These are phyloP conservation scores for Conringia planisiliqua DNA, from an alignment of 345 rosid species.

Conservation along the genomic window DNA sequence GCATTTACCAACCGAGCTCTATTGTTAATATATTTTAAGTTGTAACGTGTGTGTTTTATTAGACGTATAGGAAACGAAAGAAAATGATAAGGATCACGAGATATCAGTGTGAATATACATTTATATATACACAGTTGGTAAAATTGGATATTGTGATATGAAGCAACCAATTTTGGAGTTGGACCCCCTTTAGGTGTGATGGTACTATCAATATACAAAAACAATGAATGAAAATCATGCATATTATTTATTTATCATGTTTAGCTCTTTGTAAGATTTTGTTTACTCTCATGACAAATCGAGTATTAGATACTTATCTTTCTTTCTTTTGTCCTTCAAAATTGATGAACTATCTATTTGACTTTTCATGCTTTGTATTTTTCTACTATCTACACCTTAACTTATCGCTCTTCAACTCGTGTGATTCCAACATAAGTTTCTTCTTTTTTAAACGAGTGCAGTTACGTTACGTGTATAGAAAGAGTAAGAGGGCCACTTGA, in stretches of 20 bases:
- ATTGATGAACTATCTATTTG: constrained; percentile 17
- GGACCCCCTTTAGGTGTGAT: constrained; percentile 25
- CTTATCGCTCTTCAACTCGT: neutral
- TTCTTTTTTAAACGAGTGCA: neutral
- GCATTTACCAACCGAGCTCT: constrained; percentile 24
- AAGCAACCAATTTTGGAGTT: constrained; percentile 33
- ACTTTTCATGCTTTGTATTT: constrained; percentile 6
- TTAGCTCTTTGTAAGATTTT: neutral
- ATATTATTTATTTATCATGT: neutral
- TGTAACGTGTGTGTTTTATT: neutral
- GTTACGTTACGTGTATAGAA: neutral
- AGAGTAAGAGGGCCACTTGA: neutral
- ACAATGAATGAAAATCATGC: constrained; percentile 6
- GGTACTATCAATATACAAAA: constrained; percentile 24
- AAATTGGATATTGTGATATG: constrained; percentile 18
- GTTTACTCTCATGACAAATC: neutral
- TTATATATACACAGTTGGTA: constrained; percentile 7
- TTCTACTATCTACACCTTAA: constrained; percentile 1
- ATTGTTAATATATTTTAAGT: constrained; percentile 14
- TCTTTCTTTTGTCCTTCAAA: neutral
- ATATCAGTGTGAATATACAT: neutral
- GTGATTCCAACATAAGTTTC: neutral
- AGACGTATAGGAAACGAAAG: constrained; percentile 14
- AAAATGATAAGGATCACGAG: neutral
- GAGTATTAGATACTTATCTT: neutral